Evolutionary conservation across 208 protist genomes (phyloP), one percentile per base, ranked within the genome.

Genomic region (Trypanosoma cruzi): DNA sequence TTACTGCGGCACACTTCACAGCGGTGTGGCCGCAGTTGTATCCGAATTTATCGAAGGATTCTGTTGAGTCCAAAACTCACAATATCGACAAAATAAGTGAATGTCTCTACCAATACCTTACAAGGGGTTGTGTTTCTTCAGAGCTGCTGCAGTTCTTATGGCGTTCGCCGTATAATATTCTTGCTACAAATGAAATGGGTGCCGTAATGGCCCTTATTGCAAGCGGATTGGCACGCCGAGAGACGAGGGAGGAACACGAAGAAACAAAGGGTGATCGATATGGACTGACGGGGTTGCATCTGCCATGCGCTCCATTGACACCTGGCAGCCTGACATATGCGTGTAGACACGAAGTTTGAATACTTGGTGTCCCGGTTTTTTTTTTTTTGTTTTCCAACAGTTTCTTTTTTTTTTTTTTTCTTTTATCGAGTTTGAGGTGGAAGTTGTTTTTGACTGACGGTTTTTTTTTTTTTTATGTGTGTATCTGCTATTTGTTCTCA

Each of bases 1-100:
- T 71, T 52, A 31, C 66, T 28, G n/a, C 22, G 5, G n/a, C 28
- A 32, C 44, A 58, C 32, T 57, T 71, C 48, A 18, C 55, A 5
- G 28, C 29, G 11, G 46, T 71, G 42, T 71, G 66, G 66, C 66
- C 66, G 4, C 16, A 71, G n/a, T 32, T 71, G 28, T n/a, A 11
- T 4, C 10, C 36, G 28, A 1, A 4, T 29, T 24, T 29, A 20
- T 8, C 22, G 7, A 31, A 18, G 29, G 29, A 37, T 24, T 10
- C 28, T 2, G 36, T 28, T 6, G 31, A 44, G 32, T 10, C 31
- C 2, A 4, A 0, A 1, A 18, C 18, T 48, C 52, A 42, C 24
- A 52, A 59, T 13, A 22, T 26, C n/a, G 40, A 63, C 16, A 16
- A 64, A 8, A 71, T 64, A 22, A 8, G 32, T 24, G 32, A 64